Evolutionary conservation across 176 grass and related monocot species (phyloP).

Genomic region (Cenchrus fungigraminus): DNA sequence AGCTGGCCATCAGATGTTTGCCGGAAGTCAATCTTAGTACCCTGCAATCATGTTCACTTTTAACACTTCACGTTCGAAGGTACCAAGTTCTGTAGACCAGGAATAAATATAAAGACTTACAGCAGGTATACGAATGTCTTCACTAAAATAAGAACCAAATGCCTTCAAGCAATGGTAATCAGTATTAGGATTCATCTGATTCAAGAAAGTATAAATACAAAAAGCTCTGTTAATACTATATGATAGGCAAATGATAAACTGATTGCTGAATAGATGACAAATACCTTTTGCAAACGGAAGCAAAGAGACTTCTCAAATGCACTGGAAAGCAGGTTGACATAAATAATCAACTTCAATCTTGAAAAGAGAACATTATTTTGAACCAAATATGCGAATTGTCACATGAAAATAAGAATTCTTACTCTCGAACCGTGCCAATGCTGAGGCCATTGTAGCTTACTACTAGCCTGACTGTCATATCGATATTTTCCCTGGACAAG

Average conservation of each 20-base stretch:
- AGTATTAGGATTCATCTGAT: constrained; percentile 87
- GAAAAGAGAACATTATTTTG: constrained; percentile 10
- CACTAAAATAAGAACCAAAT: constrained; percentile 84
- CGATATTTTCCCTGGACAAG: constrained; percentile 84
- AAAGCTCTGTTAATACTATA: constrained; percentile 1
- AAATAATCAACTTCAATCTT: constrained; percentile 34
- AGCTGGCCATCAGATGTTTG: constrained; percentile 87
- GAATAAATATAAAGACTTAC: constrained; percentile 51
- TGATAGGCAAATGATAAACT: constrained; percentile 17
- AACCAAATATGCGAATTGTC: constrained; percentile 2
- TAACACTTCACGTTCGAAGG: neutral
- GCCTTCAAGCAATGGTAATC: constrained; percentile 78
- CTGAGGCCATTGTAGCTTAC: constrained; percentile 93
- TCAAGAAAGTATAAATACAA: neutral
- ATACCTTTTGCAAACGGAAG: constrained; percentile 76
- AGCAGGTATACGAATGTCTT: constrained; percentile 82
- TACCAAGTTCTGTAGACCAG: neutral
- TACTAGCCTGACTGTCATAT: constrained; percentile 94
- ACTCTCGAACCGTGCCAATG: constrained; percentile 79
- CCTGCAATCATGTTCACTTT: constrained; percentile 63
- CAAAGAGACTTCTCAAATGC: constrained; percentile 83
- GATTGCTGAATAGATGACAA: constrained; percentile 34
- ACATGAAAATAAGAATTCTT: constrained; percentile 46
- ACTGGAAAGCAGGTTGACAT: constrained; percentile 45
- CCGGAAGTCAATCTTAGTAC: constrained; percentile 89